Evolutionary conservation across 2,329 filamentous ascomycete genomes (phyloP).

Genomic region (Verticillium tricorpus): DNA sequence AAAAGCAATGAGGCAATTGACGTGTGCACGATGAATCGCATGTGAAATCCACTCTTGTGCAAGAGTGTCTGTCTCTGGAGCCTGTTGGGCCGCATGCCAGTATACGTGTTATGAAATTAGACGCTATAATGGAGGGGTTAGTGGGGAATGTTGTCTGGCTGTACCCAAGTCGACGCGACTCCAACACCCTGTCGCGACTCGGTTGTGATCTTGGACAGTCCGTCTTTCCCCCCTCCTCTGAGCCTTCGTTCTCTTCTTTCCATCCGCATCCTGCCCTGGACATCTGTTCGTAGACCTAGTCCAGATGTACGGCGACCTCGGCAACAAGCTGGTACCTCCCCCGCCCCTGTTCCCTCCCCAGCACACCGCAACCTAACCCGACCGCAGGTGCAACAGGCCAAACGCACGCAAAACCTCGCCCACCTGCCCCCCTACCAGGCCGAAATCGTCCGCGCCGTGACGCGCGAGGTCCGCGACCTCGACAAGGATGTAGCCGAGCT

Average conservation of each 20-base stretch:
- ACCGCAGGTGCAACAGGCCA: slow-evolving; percentile 83
- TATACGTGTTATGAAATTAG: background rate
- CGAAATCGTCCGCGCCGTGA: slow-evolving; percentile 81
- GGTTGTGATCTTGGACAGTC: background rate
- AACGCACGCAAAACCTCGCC: slow-evolving; percentile 81
- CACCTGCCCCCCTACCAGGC: slow-evolving; percentile 90
- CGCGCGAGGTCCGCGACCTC: slow-evolving; percentile 88
- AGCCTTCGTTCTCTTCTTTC: no score
- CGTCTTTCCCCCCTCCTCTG: background rate
- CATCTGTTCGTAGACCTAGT: background rate
- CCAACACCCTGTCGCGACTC: background rate
- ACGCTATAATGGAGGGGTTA: background rate
- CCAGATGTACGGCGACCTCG: slow-evolving; percentile 81
- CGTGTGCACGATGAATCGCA: background rate
- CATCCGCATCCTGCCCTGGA: background rate
- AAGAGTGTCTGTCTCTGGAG: background rate
- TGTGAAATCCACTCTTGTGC: background rate
- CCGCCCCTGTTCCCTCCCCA: background rate
- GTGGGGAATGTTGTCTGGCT: background rate
- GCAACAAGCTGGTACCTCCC: slow-evolving; percentile 70
- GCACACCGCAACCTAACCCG: background rate
- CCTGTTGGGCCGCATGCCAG: background rate
- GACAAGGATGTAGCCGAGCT: slow-evolving; percentile 79
- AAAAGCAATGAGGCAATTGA: background rate
- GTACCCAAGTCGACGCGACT: slow-evolving; percentile 4